Conservation (phyloP, 2,329 filamentous ascomycete species). For the Westerdykella ornata region DNA sequence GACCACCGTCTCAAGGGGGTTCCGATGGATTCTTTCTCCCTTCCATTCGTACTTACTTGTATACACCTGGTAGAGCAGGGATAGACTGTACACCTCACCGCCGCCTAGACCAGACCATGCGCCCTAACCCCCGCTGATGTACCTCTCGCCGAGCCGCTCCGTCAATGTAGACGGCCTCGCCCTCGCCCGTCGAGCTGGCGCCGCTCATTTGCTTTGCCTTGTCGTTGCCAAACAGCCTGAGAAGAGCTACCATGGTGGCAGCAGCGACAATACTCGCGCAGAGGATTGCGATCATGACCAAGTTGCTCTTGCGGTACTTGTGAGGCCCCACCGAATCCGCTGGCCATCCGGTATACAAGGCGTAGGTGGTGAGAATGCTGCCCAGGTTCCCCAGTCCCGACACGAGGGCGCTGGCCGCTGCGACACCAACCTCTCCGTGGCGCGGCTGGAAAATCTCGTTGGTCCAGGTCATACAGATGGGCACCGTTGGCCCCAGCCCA, state of each 20-base stretch:
- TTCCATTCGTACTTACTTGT: too few relatives aligned
- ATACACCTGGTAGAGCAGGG: neutral
- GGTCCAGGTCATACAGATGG: conserved; percentile 91
- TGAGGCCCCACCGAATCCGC: conserved; percentile 61
- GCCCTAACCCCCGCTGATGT: conserved; percentile 37
- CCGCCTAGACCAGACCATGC: conserved; percentile 26
- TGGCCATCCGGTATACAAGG: conserved; percentile 80
- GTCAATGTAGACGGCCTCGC: conserved; percentile 50
- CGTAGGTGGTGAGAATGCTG: conserved; percentile 81
- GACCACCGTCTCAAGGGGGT: conserved; percentile 12
- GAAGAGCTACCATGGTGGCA: conserved; percentile 58
- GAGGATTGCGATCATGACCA: conserved; percentile 82
- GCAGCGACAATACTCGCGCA: conserved; percentile 69
- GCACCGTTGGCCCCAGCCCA: conserved; percentile 81
- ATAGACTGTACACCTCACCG: neutral
- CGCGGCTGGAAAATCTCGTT: conserved; percentile 83
- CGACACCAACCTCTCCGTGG: conserved; percentile 85
- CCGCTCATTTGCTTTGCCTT: conserved; percentile 34
- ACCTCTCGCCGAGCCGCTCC: conserved; percentile 39
- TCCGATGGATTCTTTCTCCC: conserved; percentile 2
- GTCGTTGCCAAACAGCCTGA: conserved; percentile 42
- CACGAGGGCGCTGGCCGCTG: conserved; percentile 76
- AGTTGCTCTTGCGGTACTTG: conserved; percentile 75
- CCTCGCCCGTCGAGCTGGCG: conserved; percentile 33
- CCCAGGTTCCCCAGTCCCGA: conserved; percentile 83